Evolutionary conservation across 1,139 yeast genomes (phyloP).

Genomic region (Lodderomyces beijingensis): DNA sequence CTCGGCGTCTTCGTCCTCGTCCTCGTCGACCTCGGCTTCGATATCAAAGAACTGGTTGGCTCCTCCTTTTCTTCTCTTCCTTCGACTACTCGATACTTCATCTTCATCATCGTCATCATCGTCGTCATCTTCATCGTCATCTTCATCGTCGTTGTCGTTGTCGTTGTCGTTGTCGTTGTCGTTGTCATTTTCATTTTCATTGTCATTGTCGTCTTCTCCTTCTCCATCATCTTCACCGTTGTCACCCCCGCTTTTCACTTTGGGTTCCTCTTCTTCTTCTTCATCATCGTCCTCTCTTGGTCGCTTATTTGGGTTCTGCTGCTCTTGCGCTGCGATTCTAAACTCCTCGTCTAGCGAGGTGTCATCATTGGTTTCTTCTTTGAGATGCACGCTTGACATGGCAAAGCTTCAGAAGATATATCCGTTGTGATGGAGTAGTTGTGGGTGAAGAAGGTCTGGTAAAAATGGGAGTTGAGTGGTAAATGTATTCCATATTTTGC

Average conservation of each 20-base stretch:
- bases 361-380: conserved; percentile 9
- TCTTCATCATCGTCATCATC: conserved; percentile 54
- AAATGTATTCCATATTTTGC: too few relatives aligned
- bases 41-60: conserved; percentile 95
- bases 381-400: conserved; percentile 1
- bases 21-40: conserved; percentile 98
- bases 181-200: conserved; percentile 4
- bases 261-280: conserved; percentile 1
- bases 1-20: conserved; percentile 85
- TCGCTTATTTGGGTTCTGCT: conserved; percentile 1
- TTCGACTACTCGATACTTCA: conserved; percentile 37
- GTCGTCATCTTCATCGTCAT: conserved; percentile 60
- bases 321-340: conserved; percentile 11
- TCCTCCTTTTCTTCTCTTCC: conserved; percentile 62
- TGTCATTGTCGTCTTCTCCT: conserved; percentile 7
- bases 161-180: conserved; percentile 6
- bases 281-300: conserved; percentile 5
- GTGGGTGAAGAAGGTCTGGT: too few relatives aligned
- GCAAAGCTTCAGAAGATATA: too few relatives aligned
- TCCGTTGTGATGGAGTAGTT: too few relatives aligned
- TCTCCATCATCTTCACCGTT: conserved; percentile 5
- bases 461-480: too few relatives aligned
- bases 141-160: conserved; percentile 24
- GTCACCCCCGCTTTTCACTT: conserved; percentile 7
- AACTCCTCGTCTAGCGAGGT: conserved; percentile 15